Evolutionary conservation across 257 asterid species (phyloP).

Genomic region (Lycium ferocissimum): DNA sequence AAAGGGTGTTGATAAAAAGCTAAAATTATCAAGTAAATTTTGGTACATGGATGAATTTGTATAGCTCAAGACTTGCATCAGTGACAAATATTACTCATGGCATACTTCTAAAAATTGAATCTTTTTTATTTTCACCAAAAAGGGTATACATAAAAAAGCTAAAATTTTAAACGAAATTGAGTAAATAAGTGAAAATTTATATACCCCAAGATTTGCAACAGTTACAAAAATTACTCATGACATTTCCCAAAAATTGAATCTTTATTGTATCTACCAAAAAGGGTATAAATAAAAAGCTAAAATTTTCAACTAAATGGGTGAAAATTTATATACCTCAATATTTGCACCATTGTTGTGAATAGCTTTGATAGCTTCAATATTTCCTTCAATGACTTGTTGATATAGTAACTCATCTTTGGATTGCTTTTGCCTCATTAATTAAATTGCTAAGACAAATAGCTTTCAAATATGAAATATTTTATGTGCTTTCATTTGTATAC

Average conservation of each 20-base stretch:
- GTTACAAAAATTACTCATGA: background rate
- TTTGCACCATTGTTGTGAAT: constrained; percentile 81
- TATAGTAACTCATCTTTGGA: constrained; percentile 75
- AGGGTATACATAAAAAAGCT: background rate
- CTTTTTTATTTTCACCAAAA: background rate
- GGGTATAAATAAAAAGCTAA: background rate
- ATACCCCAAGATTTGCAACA: constrained; percentile 89
- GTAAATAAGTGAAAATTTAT: too few relatives aligned
- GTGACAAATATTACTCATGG: too few relatives aligned
- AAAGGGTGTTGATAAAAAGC: background rate
- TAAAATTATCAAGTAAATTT: background rate
- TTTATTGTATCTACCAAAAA: background rate
- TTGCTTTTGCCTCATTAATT: constrained; percentile 77
- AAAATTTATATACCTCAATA: constrained; percentile 67
- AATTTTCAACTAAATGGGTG: background rate
- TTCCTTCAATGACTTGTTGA: constrained; percentile 75
- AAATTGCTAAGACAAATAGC: background rate
- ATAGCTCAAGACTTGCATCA: constrained; percentile 67
- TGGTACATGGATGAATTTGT: too few relatives aligned
- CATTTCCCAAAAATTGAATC: background rate
- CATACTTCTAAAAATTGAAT: too few relatives aligned
- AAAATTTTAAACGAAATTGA: too few relatives aligned
- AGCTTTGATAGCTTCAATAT: constrained; percentile 70
- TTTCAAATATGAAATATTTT: background rate
- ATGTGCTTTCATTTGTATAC: too few relatives aligned